Percentiles rank a stretch among this genome's conserved stretches.
phyloP scores from a whole-genome alignment of 768 basidiomycete species.

The Glaciozyma antarctica region DNA sequence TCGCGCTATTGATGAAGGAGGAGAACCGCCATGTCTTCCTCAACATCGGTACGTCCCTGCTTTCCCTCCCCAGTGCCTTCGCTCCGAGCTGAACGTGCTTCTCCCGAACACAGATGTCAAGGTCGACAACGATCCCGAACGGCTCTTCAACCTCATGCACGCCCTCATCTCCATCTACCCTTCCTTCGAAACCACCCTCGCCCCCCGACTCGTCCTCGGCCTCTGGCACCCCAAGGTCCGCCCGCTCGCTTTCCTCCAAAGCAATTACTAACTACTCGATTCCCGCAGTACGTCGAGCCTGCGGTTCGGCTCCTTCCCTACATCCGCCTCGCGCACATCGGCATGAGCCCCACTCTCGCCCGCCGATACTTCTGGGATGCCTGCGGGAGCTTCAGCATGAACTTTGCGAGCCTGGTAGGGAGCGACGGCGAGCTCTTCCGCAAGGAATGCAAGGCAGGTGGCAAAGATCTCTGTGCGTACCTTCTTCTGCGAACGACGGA shows the following conservation, averaged over 20 bases:
- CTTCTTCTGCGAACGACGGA: background rate
- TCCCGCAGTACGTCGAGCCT: constrained; percentile 54
- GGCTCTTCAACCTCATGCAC: constrained; percentile 74
- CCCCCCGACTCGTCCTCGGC: constrained; percentile 69
- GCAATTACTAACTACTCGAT: too few species aligned
- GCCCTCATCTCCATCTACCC: constrained; percentile 52
- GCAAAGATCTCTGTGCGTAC: constrained; percentile 23
- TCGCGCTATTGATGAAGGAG: constrained; percentile 63
- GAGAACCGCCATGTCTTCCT: constrained; percentile 46
- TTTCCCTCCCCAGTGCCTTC: too few species aligned
- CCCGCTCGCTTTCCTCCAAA: too few species aligned
- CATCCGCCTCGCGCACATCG: constrained; percentile 77
- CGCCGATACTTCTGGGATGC: constrained; percentile 81
- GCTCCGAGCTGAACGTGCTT: too few species aligned
- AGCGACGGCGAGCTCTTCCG: constrained; percentile 63
- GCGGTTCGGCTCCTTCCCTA: constrained; percentile 71
- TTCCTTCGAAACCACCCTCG: constrained; percentile 64
- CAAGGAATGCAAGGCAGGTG: constrained; percentile 57
- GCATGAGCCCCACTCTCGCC: constrained; percentile 59
- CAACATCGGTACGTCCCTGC: constrained; percentile 56
- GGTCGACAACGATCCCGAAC: constrained; percentile 76
- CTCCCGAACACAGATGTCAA: constrained; percentile 59
- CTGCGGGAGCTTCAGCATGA: constrained; percentile 77
- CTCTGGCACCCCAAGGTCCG: constrained; percentile 67
- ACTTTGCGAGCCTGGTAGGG: constrained; percentile 61